Evolutionary conservation across 768 basidiomycete species (phyloP).

Genomic region (Mycena belliarum): DNA sequence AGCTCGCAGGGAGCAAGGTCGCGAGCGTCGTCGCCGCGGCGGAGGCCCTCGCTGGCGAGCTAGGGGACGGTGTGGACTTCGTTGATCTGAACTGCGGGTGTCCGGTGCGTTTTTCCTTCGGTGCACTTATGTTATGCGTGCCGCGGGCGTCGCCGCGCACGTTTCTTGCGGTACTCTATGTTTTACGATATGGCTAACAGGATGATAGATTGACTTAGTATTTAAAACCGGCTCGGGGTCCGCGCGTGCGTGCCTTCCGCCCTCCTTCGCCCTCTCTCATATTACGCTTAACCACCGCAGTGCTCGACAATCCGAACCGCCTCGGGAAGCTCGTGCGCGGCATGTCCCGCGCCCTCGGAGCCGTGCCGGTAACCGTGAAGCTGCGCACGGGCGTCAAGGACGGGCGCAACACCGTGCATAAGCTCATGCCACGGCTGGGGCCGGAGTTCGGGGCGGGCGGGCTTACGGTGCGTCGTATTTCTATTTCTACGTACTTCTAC

Average conservation of each 20-base stretch:
- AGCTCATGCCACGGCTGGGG: constrained; percentile 80
- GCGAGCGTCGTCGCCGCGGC: constrained; percentile 75
- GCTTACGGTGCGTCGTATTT: constrained; percentile 42
- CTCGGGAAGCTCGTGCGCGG: constrained; percentile 86
- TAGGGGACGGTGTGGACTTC: constrained; percentile 75
- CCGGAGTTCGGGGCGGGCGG: constrained; percentile 49
- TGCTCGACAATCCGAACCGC: constrained; percentile 83
- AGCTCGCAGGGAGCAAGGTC: constrained; percentile 89
- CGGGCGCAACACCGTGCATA: constrained; percentile 83
- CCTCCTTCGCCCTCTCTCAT: not conserved
- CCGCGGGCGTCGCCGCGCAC: no score
- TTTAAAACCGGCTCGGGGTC: constrained; percentile 90
- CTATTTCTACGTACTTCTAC: no score
- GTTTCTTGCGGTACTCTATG: no score
- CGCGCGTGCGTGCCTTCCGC: constrained; percentile 62
- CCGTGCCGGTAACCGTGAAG: constrained; percentile 89
- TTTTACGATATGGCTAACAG: no score
- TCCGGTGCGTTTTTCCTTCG: constrained; percentile 45
- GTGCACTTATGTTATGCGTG: not conserved
- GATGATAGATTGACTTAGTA: constrained; percentile 90
- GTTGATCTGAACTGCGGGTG: constrained; percentile 97
- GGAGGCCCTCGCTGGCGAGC: constrained; percentile 76
- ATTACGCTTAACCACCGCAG: constrained; percentile 39
- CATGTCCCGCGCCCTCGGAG: constrained; percentile 89
- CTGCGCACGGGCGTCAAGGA: constrained; percentile 94